Percentiles rank a stretch among this genome's conserved stretches.
These are phyloP conservation scores for Quercus engelmannii DNA, from an alignment of 306 rosid genomes.

Conservation along the genomic window DNA sequence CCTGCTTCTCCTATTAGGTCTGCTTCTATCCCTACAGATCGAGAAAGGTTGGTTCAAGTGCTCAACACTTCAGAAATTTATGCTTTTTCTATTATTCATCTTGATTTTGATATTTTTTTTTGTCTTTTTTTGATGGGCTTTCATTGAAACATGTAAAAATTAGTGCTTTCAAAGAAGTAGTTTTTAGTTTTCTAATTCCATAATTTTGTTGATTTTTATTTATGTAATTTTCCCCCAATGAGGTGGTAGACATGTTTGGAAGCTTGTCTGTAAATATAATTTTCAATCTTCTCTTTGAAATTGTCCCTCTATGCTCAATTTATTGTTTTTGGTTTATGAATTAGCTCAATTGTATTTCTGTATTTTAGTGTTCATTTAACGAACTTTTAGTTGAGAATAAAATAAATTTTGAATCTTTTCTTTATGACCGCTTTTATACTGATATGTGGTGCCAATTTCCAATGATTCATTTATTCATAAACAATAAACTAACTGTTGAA, in stretches of 20 bases:
- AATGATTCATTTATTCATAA: no score
- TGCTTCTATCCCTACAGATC: slow-evolving; percentile 58
- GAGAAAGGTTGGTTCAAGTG: slow-evolving; percentile 55
- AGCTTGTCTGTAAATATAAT: neutral
- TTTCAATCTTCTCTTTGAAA: neutral
- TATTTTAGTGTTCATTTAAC: neutral
- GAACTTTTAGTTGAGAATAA: neutral
- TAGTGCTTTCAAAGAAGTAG: neutral
- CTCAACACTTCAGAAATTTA: neutral
- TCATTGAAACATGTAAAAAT: neutral
- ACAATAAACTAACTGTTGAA: no score
- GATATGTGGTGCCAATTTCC: no score
- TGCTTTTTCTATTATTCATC: neutral
- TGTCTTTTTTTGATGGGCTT: neutral
- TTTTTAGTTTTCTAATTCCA: neutral
- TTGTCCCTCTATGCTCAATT: neutral
- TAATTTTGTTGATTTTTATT: neutral
- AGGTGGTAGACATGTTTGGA: neutral
- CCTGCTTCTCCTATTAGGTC: slow-evolving; percentile 79
- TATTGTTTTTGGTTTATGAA: neutral
- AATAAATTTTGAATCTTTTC: no score
- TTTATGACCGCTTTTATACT: no score
- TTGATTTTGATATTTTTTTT: neutral
- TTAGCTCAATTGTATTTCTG: neutral
- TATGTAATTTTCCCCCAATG: neutral